Evolutionary conservation across 1,284 basidiomycete genomes (phyloP).

Genomic region (Ganoderma meredithae): DNA sequence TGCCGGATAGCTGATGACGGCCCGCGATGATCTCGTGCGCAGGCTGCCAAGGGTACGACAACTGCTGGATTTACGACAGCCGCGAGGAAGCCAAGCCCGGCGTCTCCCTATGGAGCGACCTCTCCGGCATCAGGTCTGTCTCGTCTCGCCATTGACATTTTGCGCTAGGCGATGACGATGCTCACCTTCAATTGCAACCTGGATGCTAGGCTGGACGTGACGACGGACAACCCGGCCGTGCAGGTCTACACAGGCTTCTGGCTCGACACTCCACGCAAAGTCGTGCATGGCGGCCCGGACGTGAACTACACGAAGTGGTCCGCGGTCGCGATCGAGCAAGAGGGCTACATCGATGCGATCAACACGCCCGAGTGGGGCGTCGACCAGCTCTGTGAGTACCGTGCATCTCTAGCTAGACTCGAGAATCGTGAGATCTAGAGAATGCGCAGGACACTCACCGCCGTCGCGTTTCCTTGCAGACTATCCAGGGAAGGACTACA

Average conservation of each 20-base stretch:
- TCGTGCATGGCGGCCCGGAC: no score
- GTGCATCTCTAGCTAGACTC: no score
- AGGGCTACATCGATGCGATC: no score
- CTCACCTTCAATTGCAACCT: background rate
- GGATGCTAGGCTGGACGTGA: slow-evolving; percentile 54
- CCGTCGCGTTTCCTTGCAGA: slow-evolving; percentile 41
- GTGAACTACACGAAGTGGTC: no score
- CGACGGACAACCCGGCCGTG: slow-evolving; percentile 57
- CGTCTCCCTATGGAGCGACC: slow-evolving; percentile 49
- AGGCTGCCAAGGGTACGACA: slow-evolving; percentile 35
- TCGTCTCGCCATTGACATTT: no score
- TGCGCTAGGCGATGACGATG: no score
- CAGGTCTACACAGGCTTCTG: slow-evolving; percentile 57
- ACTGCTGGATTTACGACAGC: slow-evolving; percentile 54
- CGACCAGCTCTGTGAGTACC: no score
- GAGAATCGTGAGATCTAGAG: no score
- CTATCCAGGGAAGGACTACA: slow-evolving; percentile 48
- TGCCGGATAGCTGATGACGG: background rate
- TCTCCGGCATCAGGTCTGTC: slow-evolving; percentile 56
- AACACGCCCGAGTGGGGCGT: no score
- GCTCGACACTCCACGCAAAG: slow-evolving; percentile 56
- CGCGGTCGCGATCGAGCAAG: no score
- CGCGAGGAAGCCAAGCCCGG: slow-evolving; percentile 32
- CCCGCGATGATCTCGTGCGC: background rate
- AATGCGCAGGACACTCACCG: no score